Percentiles rank a stretch among this genome's conserved stretches.
Conservation (phyloP, 495 filamentous ascomycete genomes). For the Eremomyces bilateralis region DNA sequence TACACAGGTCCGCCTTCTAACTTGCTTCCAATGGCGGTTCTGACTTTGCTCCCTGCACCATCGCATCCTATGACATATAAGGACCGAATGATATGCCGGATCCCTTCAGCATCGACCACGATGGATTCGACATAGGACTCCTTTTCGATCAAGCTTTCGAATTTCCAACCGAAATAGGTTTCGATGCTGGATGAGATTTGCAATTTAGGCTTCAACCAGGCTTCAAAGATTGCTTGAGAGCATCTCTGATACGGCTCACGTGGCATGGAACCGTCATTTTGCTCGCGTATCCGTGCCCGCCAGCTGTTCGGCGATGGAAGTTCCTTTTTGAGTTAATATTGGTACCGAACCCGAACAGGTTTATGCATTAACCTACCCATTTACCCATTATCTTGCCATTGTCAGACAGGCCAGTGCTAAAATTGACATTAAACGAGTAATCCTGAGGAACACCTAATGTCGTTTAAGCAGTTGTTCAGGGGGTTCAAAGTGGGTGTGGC, state of each 20-base stretch:
- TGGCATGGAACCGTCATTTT: slow-evolving; percentile 5
- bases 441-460: slow-evolving; percentile 1
- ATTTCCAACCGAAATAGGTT: no score
- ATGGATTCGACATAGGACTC: no score
- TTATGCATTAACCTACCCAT: slow-evolving; percentile 1
- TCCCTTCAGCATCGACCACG: no score
- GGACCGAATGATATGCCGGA: no score
- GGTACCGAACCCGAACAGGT: no score
- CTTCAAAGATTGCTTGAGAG: slow-evolving; percentile 3
- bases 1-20: background rate
- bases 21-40: background rate
- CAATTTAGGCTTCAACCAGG: background rate
- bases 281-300: slow-evolving; percentile 3
- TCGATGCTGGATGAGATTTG: no score
- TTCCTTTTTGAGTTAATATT: no score
- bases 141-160: no score
- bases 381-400: background rate
- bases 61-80: background rate
- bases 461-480: no score
- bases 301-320: background rate
- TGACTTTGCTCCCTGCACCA: background rate
- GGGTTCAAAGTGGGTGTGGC: no score
- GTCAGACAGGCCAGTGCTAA: slow-evolving; percentile 1
- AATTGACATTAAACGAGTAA: background rate
- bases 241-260: slow-evolving; percentile 2